Evolutionary conservation across 2,329 filamentous ascomycete genomes (phyloP), one percentile per base, ranked within the genome.

Genomic region (Fusarium tupiense): DNA sequence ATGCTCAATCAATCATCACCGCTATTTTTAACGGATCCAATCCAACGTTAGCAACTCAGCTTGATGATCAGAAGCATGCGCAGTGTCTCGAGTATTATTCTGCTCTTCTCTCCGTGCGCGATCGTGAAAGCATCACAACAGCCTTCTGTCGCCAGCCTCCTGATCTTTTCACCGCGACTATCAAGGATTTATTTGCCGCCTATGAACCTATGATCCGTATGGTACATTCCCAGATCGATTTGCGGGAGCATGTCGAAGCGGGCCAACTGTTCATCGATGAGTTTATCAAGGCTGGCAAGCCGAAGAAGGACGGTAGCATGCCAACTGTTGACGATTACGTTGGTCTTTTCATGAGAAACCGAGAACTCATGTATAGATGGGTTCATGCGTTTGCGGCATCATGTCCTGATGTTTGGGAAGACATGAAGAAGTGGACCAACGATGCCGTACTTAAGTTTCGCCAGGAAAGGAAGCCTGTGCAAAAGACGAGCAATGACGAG

Each of bases 131-230:
- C 75, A 90, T 96, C 56, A 89, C 90, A 19, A 86, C 87, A 19
- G 88, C 90, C 0, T 83, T 95, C 20, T 96, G 93, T 81, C 88
- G 89, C 20, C 86, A 90, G 52, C 89, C 87, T 31, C 93, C 94
- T 0, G 94, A 96, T 76, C 86, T 92, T 16, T 86, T 95, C n/a
- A 95, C 93, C 0, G 87, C 90, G 14, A 87, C 90, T 2, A 84
- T 95, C 54, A 87, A 89, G 37, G 91, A 94, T 65, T 81, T 87
- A 0, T 88, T 95, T 11, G 85, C 87, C 1, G 91, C 91, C 5
- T 94, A 93, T 74, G 93, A 95, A 60, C 92, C 92, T 1, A 90
- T 95, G 67, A 94, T 96, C 64, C 88, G 93, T 29, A 84, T 87
- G 7, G 85, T 95, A 12, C 94, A 96, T 79, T 88, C 93, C 61